Evolutionary conservation across 2,329 filamentous ascomycete genomes (phyloP).

Genomic region (Elsinoe perseae): DNA sequence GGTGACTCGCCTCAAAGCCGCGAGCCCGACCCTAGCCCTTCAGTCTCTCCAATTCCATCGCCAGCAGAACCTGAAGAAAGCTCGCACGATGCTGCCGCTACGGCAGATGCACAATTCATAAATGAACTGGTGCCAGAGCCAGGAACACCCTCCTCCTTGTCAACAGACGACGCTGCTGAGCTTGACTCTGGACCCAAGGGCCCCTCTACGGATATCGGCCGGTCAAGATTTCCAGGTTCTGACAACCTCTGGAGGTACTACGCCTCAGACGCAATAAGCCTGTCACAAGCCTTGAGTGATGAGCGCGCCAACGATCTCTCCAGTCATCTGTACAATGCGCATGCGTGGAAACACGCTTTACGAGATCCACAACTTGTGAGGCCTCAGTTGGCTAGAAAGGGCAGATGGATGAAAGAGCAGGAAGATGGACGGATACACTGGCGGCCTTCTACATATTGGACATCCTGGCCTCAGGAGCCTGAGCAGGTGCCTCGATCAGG

Average conservation of each 20-base stretch:
- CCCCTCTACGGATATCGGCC: neutral
- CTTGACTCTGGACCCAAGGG: neutral
- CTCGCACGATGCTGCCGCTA: neutral
- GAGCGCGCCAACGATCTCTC: slow-evolving; percentile 59
- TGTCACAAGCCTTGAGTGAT: slow-evolving; percentile 56
- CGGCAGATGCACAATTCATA: neutral
- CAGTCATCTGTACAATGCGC: slow-evolving; percentile 71
- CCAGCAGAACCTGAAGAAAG: neutral
- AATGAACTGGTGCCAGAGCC: neutral
- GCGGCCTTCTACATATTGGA: slow-evolving; percentile 56
- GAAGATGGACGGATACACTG: slow-evolving; percentile 31
- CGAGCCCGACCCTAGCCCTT: neutral
- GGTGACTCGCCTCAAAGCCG: neutral
- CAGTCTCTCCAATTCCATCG: slow-evolving; percentile 14
- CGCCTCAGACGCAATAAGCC: slow-evolving; percentile 55
- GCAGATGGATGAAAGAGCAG: slow-evolving; percentile 32
- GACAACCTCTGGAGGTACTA: slow-evolving; percentile 58
- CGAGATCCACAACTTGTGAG: slow-evolving; percentile 17
- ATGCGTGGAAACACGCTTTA: slow-evolving; percentile 54
- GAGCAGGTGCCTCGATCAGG: slow-evolving; percentile 52
- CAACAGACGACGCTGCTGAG: neutral
- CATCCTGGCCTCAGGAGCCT: slow-evolving; percentile 71
- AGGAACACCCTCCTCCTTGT: neutral
- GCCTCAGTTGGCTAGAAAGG: slow-evolving; percentile 28
- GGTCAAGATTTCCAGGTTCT: slow-evolving; percentile 57